Evolutionary conservation across 2,329 filamentous ascomycete genomes (phyloP).

Genomic region (Blastomyces silverae): DNA sequence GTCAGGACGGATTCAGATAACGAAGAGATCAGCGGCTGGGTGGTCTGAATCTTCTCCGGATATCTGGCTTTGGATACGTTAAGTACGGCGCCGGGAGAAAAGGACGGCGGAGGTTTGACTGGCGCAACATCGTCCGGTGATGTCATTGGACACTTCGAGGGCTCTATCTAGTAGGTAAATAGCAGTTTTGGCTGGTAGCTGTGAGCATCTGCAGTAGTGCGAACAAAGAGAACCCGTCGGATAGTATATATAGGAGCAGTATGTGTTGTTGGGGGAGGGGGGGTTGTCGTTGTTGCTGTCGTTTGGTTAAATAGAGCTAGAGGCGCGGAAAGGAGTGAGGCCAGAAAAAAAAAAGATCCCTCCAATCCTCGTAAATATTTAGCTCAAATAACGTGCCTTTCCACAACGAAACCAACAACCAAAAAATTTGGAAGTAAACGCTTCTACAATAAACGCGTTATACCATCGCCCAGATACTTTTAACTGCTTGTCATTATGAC

Average conservation of each 20-base stretch:
- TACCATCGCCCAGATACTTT: neutral
- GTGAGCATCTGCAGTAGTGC: conserved; percentile 14
- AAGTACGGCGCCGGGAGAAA: conserved; percentile 59
- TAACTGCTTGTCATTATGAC: conserved; percentile 3
- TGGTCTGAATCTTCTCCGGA: conserved; percentile 46
- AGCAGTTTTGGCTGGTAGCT: conserved; percentile 1
- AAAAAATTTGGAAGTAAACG: neutral
- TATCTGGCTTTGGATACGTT: conserved; percentile 55
- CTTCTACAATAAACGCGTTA: neutral
- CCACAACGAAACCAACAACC: neutral
- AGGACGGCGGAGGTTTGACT: conserved; percentile 61
- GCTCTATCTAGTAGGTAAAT: conserved; percentile 8
- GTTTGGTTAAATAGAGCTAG: neutral
- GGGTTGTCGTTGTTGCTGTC: conserved; percentile 2
- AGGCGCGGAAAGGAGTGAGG: neutral
- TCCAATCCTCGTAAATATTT: neutral
- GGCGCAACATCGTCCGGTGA: conserved; percentile 58
- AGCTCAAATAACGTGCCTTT: neutral
- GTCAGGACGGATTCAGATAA: conserved; percentile 49
- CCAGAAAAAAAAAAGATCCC: neutral
- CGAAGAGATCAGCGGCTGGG: conserved; percentile 38
- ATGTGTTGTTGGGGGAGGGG: neutral
- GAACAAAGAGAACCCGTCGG: neutral
- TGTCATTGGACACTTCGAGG: conserved; percentile 54
- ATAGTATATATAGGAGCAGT: neutral